These are phyloP conservation scores for Aspergillus sp. DNA, from an alignment of 2,329 filamentous ascomycete species.

Conservation along the genomic window DNA sequence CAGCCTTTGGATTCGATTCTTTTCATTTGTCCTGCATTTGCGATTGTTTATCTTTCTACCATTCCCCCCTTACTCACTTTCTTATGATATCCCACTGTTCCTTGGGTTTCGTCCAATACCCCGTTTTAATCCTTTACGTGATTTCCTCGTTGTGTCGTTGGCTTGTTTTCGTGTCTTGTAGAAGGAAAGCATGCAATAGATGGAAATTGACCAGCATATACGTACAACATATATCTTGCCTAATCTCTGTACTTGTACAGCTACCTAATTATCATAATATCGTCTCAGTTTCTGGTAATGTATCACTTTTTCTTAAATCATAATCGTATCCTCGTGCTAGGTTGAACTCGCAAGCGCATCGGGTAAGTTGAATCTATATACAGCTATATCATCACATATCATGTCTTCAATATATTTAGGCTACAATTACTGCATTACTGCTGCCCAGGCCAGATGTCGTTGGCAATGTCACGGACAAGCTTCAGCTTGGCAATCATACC, in stretches of 20 bases:
- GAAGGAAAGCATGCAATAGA: conserved; percentile 11
- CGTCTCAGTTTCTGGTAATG: not conserved
- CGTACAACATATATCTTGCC: not conserved
- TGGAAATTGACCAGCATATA: conserved; percentile 6
- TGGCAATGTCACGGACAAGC: conserved; percentile 71
- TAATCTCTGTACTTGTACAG: not conserved
- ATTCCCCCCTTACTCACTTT: conserved; percentile 27
- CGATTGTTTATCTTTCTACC: conserved; percentile 29
- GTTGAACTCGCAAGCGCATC: not conserved
- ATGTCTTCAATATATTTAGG: not conserved
- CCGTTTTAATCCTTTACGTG: conserved; percentile 35
- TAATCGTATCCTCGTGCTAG: not conserved
- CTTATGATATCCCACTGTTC: conserved; percentile 52
- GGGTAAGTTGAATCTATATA: conserved; percentile 7
- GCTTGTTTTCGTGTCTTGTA: conserved; percentile 18
- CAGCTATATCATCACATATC: not conserved
- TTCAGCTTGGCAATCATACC: conserved; percentile 76
- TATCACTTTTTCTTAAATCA: conserved; percentile 12
- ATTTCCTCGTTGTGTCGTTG: conserved; percentile 25
- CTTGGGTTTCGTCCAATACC: conserved; percentile 35
- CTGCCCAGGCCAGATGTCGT: conserved; percentile 71
- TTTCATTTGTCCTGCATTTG: conserved; percentile 18
- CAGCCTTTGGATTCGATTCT: conserved; percentile 39
- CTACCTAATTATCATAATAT: not conserved
- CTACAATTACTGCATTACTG: conserved; percentile 46